Evolutionary conservation across 768 basidiomycete genomes (phyloP), one percentile per base, ranked within the genome.

Genomic region (Infundibulicybe gibba): DNA sequence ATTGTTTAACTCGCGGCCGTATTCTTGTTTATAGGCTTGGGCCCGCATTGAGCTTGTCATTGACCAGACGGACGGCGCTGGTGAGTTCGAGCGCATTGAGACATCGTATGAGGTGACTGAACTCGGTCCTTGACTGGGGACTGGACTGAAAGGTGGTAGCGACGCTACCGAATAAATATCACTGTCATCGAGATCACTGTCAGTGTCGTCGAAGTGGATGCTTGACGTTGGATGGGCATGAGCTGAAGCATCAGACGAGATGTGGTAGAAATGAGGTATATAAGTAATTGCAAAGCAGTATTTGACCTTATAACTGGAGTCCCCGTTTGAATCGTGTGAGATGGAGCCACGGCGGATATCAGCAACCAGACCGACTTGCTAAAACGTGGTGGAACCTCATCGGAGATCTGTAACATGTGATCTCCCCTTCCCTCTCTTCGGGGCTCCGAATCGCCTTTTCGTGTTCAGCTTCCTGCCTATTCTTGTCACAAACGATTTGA

Each of bases 1-100:
- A 51, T 81, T 88, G 65, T 90, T 90, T 38, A 90, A 61, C 30
- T 71, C 75, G 35, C 88, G 72, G 0, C 87, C 88, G 48, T 79
- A 83, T 57, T 89, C 85, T 21, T 80, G 73, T 45, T 72, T 75
- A 64, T 80, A 82, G 1, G 80, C 75, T 32, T 75, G 70, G 13
- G 73, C 77, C 19, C 76, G 78, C 40, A 87, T 54, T 0, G 84
- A 84, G 55, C 76, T 81, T 0, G 83, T 81, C 58, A 88, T 60
- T 1, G 87, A 88, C 57, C 77, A 72, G 6, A 90, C 76, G 19
- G 88, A 89, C 6, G 82, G 84, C 11, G 66, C 63, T 2, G 88
- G 87, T 3, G 88, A 88, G 2, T 60, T 63, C 9, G 84, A 83
- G 43, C 81, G 83, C 71, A 79, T 77, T 1, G 82, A 83, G 39